Evolutionary conservation across 768 basidiomycete genomes (phyloP).

Genomic region (Exsudoporus frostii): DNA sequence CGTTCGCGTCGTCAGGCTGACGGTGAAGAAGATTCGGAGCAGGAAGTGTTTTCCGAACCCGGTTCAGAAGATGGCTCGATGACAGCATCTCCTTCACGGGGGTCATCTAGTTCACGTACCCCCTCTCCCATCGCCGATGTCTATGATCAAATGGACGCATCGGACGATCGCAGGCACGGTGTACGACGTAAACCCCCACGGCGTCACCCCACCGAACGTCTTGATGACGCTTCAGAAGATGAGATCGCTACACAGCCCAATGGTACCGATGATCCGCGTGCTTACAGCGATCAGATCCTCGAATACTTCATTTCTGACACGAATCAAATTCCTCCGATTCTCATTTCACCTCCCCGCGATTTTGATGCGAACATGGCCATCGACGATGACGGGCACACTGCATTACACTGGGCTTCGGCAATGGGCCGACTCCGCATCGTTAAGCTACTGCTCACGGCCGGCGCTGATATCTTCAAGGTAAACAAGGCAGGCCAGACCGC

Average conservation of each 20-base stretch:
- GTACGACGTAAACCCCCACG: constrained; percentile 48
- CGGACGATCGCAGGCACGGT: constrained; percentile 33
- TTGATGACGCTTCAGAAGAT: constrained; percentile 43
- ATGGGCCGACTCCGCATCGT: constrained; percentile 98
- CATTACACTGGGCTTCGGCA: constrained; percentile 97
- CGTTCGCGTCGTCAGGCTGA: constrained; percentile 55
- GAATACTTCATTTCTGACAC: constrained; percentile 99
- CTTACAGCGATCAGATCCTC: constrained; percentile 94
- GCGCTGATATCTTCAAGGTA: constrained; percentile 95
- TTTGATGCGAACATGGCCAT: constrained; percentile 96
- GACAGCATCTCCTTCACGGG: constrained; percentile 86
- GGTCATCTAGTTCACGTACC: constrained; percentile 85
- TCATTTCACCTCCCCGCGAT: constrained; percentile 83
- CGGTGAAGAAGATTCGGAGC: constrained; percentile 57
- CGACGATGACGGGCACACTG: constrained; percentile 96
- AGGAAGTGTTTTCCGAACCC: constrained; percentile 60
- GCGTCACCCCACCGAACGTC: constrained; percentile 45
- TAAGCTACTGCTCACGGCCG: constrained; percentile 88
- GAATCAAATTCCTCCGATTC: constrained; percentile 81
- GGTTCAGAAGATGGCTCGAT: constrained; percentile 86
- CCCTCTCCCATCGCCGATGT: constrained; percentile 76
- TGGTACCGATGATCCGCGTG: constrained; percentile 51
- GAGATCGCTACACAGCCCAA: constrained; percentile 40
- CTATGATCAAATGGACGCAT: constrained; percentile 30
- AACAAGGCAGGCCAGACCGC: constrained; percentile 97